Evolutionary conservation across 140 eudicot species (phyloP).

Genomic region (Oenanthe javanica): DNA sequence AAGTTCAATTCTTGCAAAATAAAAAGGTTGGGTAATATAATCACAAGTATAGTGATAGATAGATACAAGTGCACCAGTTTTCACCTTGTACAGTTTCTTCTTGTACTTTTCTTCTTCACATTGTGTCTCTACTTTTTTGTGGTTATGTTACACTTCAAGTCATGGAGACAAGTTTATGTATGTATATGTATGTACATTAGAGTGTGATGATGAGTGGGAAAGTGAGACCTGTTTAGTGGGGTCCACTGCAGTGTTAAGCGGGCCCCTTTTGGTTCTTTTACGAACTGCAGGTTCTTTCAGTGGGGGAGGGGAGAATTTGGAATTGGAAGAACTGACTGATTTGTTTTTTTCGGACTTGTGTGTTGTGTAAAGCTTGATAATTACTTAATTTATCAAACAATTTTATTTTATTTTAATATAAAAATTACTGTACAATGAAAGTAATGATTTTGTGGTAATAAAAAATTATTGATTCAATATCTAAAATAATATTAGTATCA

Average conservation of each 20-base stretch:
- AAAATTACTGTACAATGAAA: too few relatives aligned
- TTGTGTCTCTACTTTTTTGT: background rate
- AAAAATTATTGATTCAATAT: too few relatives aligned
- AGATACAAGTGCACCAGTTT: background rate
- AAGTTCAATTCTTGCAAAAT: background rate
- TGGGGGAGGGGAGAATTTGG: background rate
- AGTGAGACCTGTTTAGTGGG: background rate
- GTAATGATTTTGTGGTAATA: too few relatives aligned
- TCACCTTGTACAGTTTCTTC: background rate
- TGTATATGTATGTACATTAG: background rate
- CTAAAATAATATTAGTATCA: too few relatives aligned
- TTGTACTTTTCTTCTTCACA: background rate
- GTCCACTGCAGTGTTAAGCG: constrained; percentile 1
- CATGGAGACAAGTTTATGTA: constrained; percentile 1
- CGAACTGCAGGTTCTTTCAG: constrained; percentile 26
- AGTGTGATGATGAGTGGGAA: background rate
- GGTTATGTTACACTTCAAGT: background rate
- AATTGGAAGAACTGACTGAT: constrained; percentile 9
- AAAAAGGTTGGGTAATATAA: background rate
- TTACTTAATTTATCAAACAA: too few relatives aligned
- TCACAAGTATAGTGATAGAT: background rate
- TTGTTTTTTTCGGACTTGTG: too few relatives aligned
- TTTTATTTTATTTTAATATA: too few relatives aligned
- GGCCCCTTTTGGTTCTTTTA: constrained; percentile 21
- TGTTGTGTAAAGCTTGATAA: too few relatives aligned